These are phyloP conservation scores for Dorcoceras hygrometricum DNA, from an alignment of 257 asterid species.

Conservation along the genomic window DNA sequence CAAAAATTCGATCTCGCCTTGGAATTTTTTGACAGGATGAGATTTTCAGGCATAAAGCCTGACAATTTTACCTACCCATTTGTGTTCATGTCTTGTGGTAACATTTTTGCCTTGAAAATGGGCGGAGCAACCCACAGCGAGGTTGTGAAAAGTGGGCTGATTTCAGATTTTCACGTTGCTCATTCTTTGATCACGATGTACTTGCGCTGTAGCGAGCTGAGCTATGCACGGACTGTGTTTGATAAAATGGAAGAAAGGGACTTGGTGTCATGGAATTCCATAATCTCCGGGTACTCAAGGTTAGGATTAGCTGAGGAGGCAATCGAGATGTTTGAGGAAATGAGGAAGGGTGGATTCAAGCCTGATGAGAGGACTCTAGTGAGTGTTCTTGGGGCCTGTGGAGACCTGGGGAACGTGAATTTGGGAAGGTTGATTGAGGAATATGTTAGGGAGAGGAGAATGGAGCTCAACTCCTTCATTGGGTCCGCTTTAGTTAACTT, in stretches of 20 bases:
- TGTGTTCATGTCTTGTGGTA: conserved; percentile 72
- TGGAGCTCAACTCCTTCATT: conserved; percentile 56
- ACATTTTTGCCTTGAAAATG: conserved; percentile 34
- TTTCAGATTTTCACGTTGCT: conserved; percentile 59
- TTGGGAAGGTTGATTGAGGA: conserved; percentile 62
- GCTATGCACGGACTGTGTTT: conserved; percentile 54
- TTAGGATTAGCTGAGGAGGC: conserved; percentile 62
- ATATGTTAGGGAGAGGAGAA: conserved; percentile 36
- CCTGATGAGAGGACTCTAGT: conserved; percentile 84
- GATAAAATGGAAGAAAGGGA: conserved; percentile 74
- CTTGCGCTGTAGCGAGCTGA: conserved; percentile 49
- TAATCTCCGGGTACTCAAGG: conserved; percentile 74
- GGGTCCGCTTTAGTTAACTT: conserved; percentile 80
- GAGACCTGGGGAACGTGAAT: conserved; percentile 63
- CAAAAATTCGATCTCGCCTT: conserved; percentile 51
- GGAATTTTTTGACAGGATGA: conserved; percentile 55
- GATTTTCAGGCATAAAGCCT: conserved; percentile 45
- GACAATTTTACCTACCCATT: conserved; percentile 86
- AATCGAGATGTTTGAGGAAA: conserved; percentile 56
- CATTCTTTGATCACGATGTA: conserved; percentile 84
- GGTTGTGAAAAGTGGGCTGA: conserved; percentile 64
- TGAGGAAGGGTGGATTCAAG: conserved; percentile 59
- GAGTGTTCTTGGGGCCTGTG: conserved; percentile 80
- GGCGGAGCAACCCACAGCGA: conserved; percentile 60
- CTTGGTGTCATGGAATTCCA: conserved; percentile 82